Evolutionary conservation across 2,329 filamentous ascomycete species (phyloP).

Genomic region (Diaporthe sp.): DNA sequence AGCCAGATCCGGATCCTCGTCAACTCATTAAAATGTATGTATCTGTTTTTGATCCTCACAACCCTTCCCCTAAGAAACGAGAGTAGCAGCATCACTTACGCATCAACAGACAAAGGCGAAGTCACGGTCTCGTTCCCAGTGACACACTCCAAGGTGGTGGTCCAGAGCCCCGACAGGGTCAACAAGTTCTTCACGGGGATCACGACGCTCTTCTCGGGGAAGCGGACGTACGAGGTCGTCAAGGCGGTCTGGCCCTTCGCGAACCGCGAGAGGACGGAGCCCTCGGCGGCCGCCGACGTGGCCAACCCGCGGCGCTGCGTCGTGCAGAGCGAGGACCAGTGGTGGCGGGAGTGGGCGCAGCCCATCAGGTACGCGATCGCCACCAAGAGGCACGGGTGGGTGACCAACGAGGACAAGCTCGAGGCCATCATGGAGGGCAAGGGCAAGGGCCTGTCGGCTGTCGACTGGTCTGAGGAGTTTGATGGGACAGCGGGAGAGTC

Average conservation of each 20-base stretch:
- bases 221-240: conserved; percentile 67
- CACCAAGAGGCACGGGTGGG: conserved; percentile 56
- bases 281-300: conserved; percentile 40
- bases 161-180: conserved; percentile 65
- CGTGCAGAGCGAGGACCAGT: conserved; percentile 68
- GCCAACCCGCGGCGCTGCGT: conserved; percentile 52
- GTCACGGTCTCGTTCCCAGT: conserved; percentile 63
- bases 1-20: conserved; percentile 66
- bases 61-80: too few relatives aligned
- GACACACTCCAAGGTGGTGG: conserved; percentile 61
- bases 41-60: too few relatives aligned
- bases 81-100: background rate
- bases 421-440: conserved; percentile 65
- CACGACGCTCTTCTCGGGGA: conserved; percentile 63
- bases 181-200: conserved; percentile 68
- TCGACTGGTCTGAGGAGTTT: conserved; percentile 58
- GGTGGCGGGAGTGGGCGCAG: conserved; percentile 67
- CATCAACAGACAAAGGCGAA: conserved; percentile 54
- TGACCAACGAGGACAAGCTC: conserved; percentile 66
- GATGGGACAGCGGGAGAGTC: background rate
- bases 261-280: conserved; percentile 58
- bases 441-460: conserved; percentile 49
- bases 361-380: conserved; percentile 55
- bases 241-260: conserved; percentile 71
- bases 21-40: conserved; percentile 56